Base-by-base conservation (phyloP, 257 asterid genomes). In the Nicotiana sylvestris region DNA sequence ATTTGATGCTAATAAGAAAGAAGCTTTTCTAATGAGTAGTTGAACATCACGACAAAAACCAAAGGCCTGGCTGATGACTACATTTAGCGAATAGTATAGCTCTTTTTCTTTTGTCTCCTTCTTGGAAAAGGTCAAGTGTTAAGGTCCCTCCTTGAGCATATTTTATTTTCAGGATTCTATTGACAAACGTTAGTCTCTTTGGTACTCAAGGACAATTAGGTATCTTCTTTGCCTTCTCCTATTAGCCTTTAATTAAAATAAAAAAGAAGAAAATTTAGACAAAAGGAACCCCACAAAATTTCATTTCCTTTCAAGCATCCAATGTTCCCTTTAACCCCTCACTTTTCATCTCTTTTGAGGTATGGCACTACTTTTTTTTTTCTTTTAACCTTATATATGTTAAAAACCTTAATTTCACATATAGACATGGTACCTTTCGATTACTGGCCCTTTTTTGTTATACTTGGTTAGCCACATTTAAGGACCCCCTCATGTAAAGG, bases 171-270 rank as follows among this genome's bases (percentile, higher is more conserved):
- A 62, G 57, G 94, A 93, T 93, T 93, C 98, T 88, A n/a, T 72
- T 68, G 95, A 93, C 99, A 95, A 92, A 92, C 97, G 86, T 86
- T 88, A 93, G 83, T 89, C 84, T 85, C 84, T 86, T 88, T 81
- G 76, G 51, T 86, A 81, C 93, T 87, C 84, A 81, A 90, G 76
- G 97, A 95, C 98, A 93, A 90, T 78, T 86, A 91, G 93, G 94
- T 66, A 89, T 92, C 94, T 88, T 83, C 83, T 78, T 82, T 70
- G 79, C 27, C 82, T 33, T 53, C 30, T 66, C 56, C 82, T 27
- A 72, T 33, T 81, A 43, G 15, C 5, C 25, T 46, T 72, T 72
- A 74, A 49, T 39, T 21, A 21, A 21, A 21, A 21, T 21, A 21
- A 60, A 80, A 79, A 77, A 30, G 76, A 43, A 74, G 87, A 21